Evolutionary conservation across 23 red algal species (phyloP).

Genomic region (Gracilaria caudata): DNA sequence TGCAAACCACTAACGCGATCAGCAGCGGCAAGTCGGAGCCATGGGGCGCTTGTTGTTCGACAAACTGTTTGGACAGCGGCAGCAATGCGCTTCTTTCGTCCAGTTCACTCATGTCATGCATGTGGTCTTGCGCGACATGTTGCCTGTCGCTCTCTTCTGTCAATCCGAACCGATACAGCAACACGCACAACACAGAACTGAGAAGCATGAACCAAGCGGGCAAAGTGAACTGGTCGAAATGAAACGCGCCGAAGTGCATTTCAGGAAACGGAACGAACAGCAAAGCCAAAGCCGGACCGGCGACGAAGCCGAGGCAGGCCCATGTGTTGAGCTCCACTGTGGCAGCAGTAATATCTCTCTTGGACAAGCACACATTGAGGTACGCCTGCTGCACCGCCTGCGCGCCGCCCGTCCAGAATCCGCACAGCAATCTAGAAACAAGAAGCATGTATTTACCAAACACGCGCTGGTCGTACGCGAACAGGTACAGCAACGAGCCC

Average conservation of each 20-base stretch:
- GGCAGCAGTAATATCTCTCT: background rate
- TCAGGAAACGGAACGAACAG: constrained; percentile 10
- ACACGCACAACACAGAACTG: constrained; percentile 1
- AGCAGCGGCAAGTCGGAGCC: background rate
- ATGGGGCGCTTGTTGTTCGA: background rate
- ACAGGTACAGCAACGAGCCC: constrained; percentile 47
- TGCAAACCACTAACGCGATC: constrained; percentile 25
- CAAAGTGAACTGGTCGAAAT: constrained; percentile 45
- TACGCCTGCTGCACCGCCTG: constrained; percentile 66
- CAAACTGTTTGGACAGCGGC: background rate
- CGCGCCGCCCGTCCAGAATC: constrained; percentile 62
- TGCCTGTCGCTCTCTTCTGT: background rate
- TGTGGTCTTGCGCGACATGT: background rate
- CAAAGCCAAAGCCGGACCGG: constrained; percentile 34
- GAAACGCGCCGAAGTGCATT: background rate
- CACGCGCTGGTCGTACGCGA: constrained; percentile 8
- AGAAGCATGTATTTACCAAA: constrained; percentile 7
- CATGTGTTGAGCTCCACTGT: constrained; percentile 40
- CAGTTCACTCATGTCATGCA: background rate
- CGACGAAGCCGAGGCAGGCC: constrained; percentile 60
- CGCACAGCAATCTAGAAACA: constrained; percentile 17
- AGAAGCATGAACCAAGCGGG: constrained; percentile 60
- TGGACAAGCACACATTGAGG: background rate
- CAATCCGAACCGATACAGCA: constrained; percentile 24
- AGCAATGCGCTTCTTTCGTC: background rate